Conservation (phyloP, 495 filamentous ascomycete species). For the Penicillium paxilli region DNA sequence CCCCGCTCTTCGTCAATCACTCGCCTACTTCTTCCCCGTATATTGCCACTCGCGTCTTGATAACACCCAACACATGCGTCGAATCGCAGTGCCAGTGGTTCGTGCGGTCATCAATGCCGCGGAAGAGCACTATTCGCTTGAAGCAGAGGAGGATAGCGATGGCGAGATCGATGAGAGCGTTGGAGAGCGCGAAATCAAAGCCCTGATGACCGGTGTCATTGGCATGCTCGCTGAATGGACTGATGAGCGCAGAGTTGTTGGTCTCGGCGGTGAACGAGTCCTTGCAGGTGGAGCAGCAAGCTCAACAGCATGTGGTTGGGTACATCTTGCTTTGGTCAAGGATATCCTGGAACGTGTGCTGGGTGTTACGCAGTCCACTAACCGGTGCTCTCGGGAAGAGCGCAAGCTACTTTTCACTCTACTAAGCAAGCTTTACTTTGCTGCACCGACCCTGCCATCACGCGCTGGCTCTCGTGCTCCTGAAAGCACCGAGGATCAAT, state of each 20-base stretch:
- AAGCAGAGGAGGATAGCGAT: conserved; percentile 54
- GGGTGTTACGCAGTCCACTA: conserved; percentile 32
- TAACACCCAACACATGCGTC: conserved; percentile 78
- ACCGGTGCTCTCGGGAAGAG: conserved; percentile 68
- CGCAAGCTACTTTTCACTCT: conserved; percentile 77
- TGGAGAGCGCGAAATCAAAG: conserved; percentile 80
- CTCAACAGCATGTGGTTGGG: conserved; percentile 54
- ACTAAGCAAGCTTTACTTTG: conserved; percentile 80
- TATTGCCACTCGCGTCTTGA: conserved; percentile 81
- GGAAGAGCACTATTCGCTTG: conserved; percentile 50
- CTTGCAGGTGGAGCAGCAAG: conserved; percentile 55
- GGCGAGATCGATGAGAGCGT: conserved; percentile 63
- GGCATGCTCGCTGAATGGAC: conserved; percentile 94
- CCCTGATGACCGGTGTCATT: conserved; percentile 69
- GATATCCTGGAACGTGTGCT: conserved; percentile 38
- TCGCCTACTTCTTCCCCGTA: conserved; percentile 95
- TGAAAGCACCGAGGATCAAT: conserved; percentile 40
- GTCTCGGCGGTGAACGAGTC: conserved; percentile 58
- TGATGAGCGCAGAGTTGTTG: conserved; percentile 83
- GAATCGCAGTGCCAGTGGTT: conserved; percentile 66
- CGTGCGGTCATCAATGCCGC: conserved; percentile 56
- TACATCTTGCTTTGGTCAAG: conserved; percentile 38
- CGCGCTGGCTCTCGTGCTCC: conserved; percentile 40
- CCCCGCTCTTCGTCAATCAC: conserved; percentile 81
- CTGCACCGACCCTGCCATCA: conserved; percentile 47